Conservation (phyloP, 495 filamentous ascomycete species). For the Talaromyces proteolyticus region DNA sequence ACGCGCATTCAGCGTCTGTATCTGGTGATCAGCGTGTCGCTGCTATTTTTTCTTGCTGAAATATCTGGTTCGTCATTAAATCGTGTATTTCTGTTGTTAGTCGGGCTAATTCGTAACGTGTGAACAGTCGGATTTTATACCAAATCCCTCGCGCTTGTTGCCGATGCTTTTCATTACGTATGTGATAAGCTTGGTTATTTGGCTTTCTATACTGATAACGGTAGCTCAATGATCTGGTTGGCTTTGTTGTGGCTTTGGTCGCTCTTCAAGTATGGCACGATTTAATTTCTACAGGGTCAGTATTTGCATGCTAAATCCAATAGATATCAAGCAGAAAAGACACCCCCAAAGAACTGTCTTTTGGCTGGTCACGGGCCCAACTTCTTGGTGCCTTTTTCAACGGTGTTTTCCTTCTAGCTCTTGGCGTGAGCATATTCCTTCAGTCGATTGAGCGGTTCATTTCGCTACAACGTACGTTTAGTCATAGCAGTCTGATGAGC, state of each 20-base stretch:
- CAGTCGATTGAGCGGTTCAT: slow-evolving; percentile 83
- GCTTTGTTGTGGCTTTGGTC: slow-evolving; percentile 77
- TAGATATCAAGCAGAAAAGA: slow-evolving; percentile 22
- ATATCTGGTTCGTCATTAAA: slow-evolving; percentile 30
- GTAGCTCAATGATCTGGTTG: slow-evolving; percentile 86
- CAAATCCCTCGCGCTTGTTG: slow-evolving; percentile 79
- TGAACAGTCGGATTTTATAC: slow-evolving; percentile 63
- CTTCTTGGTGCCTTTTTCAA: slow-evolving; percentile 88
- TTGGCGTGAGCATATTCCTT: slow-evolving; percentile 90
- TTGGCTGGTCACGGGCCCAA: slow-evolving; percentile 77
- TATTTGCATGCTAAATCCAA: background rate
- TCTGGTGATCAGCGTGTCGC: slow-evolving; percentile 44
- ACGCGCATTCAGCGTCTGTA: slow-evolving; percentile 33
- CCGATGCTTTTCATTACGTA: slow-evolving; percentile 94
- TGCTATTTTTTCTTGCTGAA: slow-evolving; percentile 43
- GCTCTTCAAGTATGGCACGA: slow-evolving; percentile 61
- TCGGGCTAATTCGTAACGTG: background rate
- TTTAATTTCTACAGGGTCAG: background rate
- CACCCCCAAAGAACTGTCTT: slow-evolving; percentile 34
- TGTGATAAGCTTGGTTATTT: slow-evolving; percentile 8
- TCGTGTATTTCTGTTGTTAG: background rate
- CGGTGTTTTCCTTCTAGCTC: slow-evolving; percentile 80
- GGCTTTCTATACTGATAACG: background rate
- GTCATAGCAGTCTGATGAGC: background rate
- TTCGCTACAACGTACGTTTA: slow-evolving; percentile 27